phyloP scores from a whole-genome alignment of 2,329 filamentous ascomycete species.

The Ophiostoma ips region DNA sequence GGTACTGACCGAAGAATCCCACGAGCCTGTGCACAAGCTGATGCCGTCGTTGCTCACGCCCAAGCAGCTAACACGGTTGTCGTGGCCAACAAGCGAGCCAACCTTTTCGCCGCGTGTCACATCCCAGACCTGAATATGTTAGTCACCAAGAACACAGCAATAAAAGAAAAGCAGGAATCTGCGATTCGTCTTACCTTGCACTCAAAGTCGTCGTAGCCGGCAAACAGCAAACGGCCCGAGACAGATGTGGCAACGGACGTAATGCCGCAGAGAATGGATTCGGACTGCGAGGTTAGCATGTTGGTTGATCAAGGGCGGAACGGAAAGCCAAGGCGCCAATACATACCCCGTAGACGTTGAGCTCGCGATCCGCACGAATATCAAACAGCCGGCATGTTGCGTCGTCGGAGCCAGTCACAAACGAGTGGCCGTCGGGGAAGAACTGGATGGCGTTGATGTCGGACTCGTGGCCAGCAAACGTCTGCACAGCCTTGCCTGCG shows the following conservation, averaged over 20 bases:
- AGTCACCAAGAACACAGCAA: not conserved
- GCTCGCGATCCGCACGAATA: constrained; percentile 79
- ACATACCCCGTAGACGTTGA: constrained; percentile 55
- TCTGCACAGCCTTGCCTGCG: constrained; percentile 95
- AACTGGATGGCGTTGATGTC: constrained; percentile 99
- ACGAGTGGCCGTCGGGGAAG: constrained; percentile 97
- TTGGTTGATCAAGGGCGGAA: too few species aligned
- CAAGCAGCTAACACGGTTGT: constrained; percentile 97
- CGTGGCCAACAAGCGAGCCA: constrained; percentile 88
- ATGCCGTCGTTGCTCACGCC: constrained; percentile 98
- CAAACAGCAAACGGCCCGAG: constrained; percentile 86
- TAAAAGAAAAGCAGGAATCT: not conserved
- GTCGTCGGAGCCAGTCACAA: constrained; percentile 94
- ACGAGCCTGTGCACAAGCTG: constrained; percentile 97
- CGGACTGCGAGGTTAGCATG: constrained; percentile 48
- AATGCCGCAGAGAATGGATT: constrained; percentile 93
- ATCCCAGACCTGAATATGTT: constrained; percentile 70
- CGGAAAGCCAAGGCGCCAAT: too few species aligned
- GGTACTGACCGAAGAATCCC: constrained; percentile 86
- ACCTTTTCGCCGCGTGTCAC: constrained; percentile 93
- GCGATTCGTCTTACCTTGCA: constrained; percentile 65
- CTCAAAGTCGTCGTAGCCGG: constrained; percentile 97
- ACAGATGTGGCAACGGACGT: constrained; percentile 97
- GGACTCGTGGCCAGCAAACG: constrained; percentile 94
- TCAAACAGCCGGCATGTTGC: constrained; percentile 95